Base-by-base conservation (phyloP, 345 rosid genomes). In the Hibiscus trionum region DNA sequence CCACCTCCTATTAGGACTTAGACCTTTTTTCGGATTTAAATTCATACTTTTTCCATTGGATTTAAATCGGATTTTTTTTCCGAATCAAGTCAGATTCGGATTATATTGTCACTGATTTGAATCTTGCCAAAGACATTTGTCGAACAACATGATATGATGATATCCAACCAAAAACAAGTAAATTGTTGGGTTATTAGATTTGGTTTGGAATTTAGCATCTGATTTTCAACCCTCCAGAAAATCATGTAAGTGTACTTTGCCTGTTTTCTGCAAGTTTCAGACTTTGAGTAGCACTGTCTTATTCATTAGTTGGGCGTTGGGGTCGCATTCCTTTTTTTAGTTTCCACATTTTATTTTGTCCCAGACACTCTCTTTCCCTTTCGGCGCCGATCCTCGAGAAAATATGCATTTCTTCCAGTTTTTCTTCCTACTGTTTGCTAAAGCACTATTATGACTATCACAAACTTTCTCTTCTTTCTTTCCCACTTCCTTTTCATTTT, bases 401-500 rank as follows among this genome's bases (percentile, higher is more conserved):
- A 12, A 60, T 4, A 56, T 56, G 21, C 8, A 21, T 19, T 19
- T 1, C 5, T 17, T 56, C 74, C 50, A 6, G 66, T 71, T 71
- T 71, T 58, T 71, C 66, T 71, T 58, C 66, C 66, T 10, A 15
- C 56, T 71, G 66, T 58, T 71, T 42, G 24, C 65, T 58, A 58
- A 58, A 58, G 66, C 66, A 56, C 9, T 24, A 8, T 57, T 31
- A 31, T 4, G 35, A 3, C 42, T 37, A 5, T 7, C 42, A 37
- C 3, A 42, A 42, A 8, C 46, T 42, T 42, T 9, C 74, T 19
- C 5, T 5, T 17, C 35, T 19, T 19, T 17, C 19, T 37, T 19
- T 49, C 47, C 31, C 7, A 2, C 7, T 7, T 46, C 3, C 2
- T 15, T 17, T 29, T 29, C 3, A 11, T 50, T 29, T 49, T 4